Evolutionary conservation across 768 basidiomycete species (phyloP).

Genomic region (Epithele typhae): DNA sequence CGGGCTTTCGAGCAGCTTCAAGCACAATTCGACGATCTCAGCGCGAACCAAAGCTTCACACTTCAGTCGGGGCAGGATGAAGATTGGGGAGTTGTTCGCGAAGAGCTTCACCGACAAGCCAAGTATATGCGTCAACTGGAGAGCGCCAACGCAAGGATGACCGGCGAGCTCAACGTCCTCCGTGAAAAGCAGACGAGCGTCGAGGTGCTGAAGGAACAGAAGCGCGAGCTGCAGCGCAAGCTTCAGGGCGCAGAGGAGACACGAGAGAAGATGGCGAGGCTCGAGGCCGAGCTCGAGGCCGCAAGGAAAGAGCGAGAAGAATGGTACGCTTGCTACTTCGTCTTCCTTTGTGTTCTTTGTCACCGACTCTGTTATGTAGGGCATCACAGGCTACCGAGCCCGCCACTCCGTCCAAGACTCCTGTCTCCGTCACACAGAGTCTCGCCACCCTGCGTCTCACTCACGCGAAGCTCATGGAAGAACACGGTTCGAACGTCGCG

Average conservation of each 20-base stretch:
- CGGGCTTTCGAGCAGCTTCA: conserved; percentile 42
- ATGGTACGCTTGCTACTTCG: conserved; percentile 37
- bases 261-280: conserved; percentile 46
- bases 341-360: not conserved
- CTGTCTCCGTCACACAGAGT: conserved; percentile 52
- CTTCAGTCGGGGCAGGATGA: conserved; percentile 39
- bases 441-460: conserved; percentile 57
- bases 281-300: conserved; percentile 67
- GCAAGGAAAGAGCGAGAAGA: conserved; percentile 52
- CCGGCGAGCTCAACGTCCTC: conserved; percentile 47
- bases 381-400: conserved; percentile 31
- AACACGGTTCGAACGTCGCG: conserved; percentile 56
- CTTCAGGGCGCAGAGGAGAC: conserved; percentile 47
- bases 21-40: conserved; percentile 43
- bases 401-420: conserved; percentile 39
- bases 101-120: conserved; percentile 66
- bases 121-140: conserved; percentile 59
- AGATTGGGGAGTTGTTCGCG: conserved; percentile 58
- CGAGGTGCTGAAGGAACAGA: conserved; percentile 74
- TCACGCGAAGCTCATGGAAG: conserved; percentile 62
- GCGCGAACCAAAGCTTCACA: conserved; percentile 25
- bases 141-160: conserved; percentile 50
- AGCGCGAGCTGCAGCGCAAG: conserved; percentile 55
- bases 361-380: conserved; percentile 24
- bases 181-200: conserved; percentile 54